Percentiles rank a stretch among this genome's conserved stretches.
phyloP scores from a whole-genome alignment of 2,329 filamentous ascomycete genomes.

The Ilyonectria mors-panacis region DNA sequence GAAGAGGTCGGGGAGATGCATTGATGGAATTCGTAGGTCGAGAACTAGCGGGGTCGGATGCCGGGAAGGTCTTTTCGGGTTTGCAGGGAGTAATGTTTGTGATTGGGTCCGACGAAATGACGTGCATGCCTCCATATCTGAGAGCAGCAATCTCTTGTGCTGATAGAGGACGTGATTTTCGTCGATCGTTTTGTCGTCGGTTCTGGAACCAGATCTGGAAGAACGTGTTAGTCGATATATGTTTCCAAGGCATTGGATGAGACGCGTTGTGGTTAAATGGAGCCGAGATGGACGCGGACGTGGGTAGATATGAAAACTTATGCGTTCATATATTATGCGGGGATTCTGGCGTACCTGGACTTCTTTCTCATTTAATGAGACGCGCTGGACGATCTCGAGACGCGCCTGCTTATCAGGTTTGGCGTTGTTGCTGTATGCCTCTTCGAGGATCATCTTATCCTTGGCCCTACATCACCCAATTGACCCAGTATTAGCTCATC shows the following conservation, averaged over 20 bases:
- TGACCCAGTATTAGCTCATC: constrained; percentile 40
- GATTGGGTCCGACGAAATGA: constrained; percentile 63
- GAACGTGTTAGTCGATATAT: constrained; percentile 35
- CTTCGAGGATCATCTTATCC: constrained; percentile 90
- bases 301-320: neutral
- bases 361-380: constrained; percentile 94
- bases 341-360: constrained; percentile 80
- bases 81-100: constrained; percentile 47
- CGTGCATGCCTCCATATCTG: constrained; percentile 68
- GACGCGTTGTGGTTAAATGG: constrained; percentile 32
- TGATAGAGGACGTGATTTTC: constrained; percentile 87
- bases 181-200: constrained; percentile 90
- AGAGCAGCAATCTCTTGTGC: constrained; percentile 80
- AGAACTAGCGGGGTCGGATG: constrained; percentile 48
- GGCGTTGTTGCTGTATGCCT: constrained; percentile 85
- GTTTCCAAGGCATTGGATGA: constrained; percentile 24
- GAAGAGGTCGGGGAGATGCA: constrained; percentile 43
- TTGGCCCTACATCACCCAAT: constrained; percentile 73
- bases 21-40: constrained; percentile 44
- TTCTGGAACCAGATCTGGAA: constrained; percentile 98
- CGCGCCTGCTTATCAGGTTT: constrained; percentile 94
- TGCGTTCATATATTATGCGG: neutral
- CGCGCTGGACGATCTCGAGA: constrained; percentile 85
- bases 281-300: constrained; percentile 17
- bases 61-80: constrained; percentile 46